These are phyloP conservation scores for Hortaea werneckii DNA, from an alignment of 2,329 filamentous ascomycete genomes.

Conservation along the genomic window DNA sequence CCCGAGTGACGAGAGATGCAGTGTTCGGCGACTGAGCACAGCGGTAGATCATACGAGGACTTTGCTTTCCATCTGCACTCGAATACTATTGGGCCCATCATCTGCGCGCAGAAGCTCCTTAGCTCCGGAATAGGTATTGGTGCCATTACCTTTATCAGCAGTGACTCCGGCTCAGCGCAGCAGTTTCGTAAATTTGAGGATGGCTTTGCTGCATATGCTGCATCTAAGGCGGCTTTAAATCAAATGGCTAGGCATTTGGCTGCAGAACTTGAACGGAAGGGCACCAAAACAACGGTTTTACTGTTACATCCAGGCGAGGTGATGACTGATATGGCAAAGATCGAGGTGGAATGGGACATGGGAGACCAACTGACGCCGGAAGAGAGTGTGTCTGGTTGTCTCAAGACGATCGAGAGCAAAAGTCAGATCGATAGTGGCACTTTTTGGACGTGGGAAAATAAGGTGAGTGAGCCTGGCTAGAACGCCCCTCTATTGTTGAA, in stretches of 20 bases:
- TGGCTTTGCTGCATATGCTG: slow-evolving; percentile 48
- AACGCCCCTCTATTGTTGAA: not conserved
- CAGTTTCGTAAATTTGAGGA: slow-evolving; percentile 47
- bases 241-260: slow-evolving; percentile 47
- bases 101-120: slow-evolving; percentile 44
- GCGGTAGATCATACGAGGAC: slow-evolving; percentile 39
- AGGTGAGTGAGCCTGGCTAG: slow-evolving; percentile 27
- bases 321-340: slow-evolving; percentile 44
- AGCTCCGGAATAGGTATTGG: slow-evolving; percentile 37
- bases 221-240: slow-evolving; percentile 48
- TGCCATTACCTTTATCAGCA: slow-evolving; percentile 48
- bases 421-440: slow-evolving; percentile 41
- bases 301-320: slow-evolving; percentile 51
- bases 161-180: slow-evolving; percentile 44
- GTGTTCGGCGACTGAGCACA: not conserved
- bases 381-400: slow-evolving; percentile 41
- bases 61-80: slow-evolving; percentile 48
- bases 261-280: slow-evolving; percentile 43
- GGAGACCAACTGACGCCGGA: slow-evolving; percentile 42
- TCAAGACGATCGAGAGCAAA: slow-evolving; percentile 42
- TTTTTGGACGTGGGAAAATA: slow-evolving; percentile 48
- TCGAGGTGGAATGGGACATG: slow-evolving; percentile 42
- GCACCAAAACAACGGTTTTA: slow-evolving; percentile 40
- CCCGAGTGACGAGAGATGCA: not conserved
- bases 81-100: slow-evolving; percentile 50